These are phyloP conservation scores for Entomortierella parvispora DNA, from an alignment of 192 early-diverging fungal genomes.

Conservation along the genomic window DNA sequence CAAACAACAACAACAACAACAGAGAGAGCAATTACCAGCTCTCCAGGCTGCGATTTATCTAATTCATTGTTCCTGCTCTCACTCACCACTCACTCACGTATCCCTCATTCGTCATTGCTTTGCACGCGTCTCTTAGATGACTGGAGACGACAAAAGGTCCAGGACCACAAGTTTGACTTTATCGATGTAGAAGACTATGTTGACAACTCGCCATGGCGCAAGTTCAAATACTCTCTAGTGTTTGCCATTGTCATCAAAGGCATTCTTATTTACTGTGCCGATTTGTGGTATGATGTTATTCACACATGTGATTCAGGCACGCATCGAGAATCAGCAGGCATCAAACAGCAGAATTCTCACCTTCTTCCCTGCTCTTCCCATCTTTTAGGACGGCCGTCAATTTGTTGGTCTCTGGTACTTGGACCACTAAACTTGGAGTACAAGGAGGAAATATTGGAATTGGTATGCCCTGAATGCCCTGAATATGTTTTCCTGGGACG, in stretches of 20 bases:
- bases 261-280: conserved; percentile 82
- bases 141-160: conserved; percentile 81
- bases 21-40: background rate
- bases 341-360: no score
- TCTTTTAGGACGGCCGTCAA: conserved; percentile 45
- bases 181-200: conserved; percentile 83
- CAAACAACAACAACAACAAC: no score
- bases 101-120: background rate
- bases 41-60: background rate
- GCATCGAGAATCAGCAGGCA: no score
- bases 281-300: conserved; percentile 66
- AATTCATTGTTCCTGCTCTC: background rate
- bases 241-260: conserved; percentile 77
- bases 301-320: no score
- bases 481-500: background rate
- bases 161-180: conserved; percentile 91
- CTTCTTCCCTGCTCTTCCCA: background rate
- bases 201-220: conserved; percentile 47
- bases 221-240: conserved; percentile 65
- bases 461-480: background rate
- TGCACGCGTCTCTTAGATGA: conserved; percentile 51
- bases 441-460: background rate
- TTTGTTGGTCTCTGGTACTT: conserved; percentile 27
- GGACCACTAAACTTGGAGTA: conserved; percentile 23
- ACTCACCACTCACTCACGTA: background rate